phyloP scores from a whole-genome alignment of 768 basidiomycete genomes.

The Amanita inopinata region DNA sequence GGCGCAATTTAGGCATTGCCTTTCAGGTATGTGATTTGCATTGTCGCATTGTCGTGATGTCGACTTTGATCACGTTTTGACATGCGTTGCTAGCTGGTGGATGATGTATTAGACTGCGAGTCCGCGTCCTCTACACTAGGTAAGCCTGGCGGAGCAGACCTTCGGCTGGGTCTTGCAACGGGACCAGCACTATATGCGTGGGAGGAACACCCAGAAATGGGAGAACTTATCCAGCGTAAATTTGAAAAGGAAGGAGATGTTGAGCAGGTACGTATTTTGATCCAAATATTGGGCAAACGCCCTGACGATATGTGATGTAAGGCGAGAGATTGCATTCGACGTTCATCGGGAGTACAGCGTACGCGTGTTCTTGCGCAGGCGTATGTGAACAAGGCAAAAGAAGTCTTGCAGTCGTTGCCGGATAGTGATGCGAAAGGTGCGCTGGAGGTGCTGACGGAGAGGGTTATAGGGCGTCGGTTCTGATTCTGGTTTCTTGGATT shows the following conservation, averaged over 20 bases:
- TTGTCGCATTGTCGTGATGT: neutral
- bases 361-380: slow-evolving; percentile 70
- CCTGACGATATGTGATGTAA: slow-evolving; percentile 18
- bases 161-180: slow-evolving; percentile 79
- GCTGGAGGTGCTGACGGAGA: slow-evolving; percentile 65
- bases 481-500: too few species aligned
- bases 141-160: slow-evolving; percentile 85
- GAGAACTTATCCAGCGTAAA: slow-evolving; percentile 73
- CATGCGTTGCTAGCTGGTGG: slow-evolving; percentile 59
- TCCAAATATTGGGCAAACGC: slow-evolving; percentile 1
- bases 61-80: neutral
- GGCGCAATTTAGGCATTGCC: slow-evolving; percentile 86
- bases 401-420: slow-evolving; percentile 62
- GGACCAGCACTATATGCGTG: slow-evolving; percentile 93
- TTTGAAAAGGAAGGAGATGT: slow-evolving; percentile 82
- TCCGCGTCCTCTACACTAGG: slow-evolving; percentile 68
- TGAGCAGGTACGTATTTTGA: slow-evolving; percentile 43
- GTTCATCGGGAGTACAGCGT: slow-evolving; percentile 71
- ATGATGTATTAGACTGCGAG: slow-evolving; percentile 92
- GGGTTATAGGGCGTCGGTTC: slow-evolving; percentile 50
- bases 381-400: slow-evolving; percentile 74
- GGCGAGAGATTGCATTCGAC: slow-evolving; percentile 67
- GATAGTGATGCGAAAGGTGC: slow-evolving; percentile 77
- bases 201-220: slow-evolving; percentile 87
- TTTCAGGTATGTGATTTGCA: slow-evolving; percentile 77